Evolutionary conservation across 2,329 filamentous ascomycete species (phyloP), one percentile per base, ranked within the genome.

Genomic region (Calycina herbarum): DNA sequence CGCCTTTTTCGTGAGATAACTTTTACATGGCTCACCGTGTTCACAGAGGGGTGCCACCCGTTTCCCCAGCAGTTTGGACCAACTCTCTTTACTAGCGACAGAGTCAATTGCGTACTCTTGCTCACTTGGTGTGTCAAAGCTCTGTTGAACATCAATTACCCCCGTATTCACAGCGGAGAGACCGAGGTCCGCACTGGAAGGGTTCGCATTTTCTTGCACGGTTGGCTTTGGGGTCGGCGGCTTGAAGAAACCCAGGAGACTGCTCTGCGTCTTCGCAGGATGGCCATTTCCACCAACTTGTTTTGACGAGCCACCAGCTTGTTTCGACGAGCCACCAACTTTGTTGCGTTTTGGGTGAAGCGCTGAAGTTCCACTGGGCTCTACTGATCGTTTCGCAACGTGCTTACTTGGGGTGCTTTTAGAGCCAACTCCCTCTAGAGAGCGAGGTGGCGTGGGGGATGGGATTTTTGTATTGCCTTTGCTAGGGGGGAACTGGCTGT

Each of bases 1-100:
- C 0, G 92, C 83, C 75, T 98, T 98, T 80, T 94, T 97, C 0
- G 94, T 97, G 20, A 89, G 85, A 61, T 94, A 80, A 69, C 84
- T 92, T 69, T 93, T 91, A 77, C 95, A 98, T 2, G 92, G 90
- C 72, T 98, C 94, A 62, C 87, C 83, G 74, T 99, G 95, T 59
- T 97, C 93, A 75, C 95, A 99, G 65, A 85, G 85, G 0, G 95
- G 95, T 0, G 86, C 82, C 1, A 86, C 80, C 64, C 90, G 88
- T 76, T 90, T 93, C 17, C 89, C 86, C 68, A 98, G 89, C 15
- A 98, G 82, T 75, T 90, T 93, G 4, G 87, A 89, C 95, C 95
- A 98, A 27, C 89, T 90, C 74, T 95, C 90, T 76, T 92, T 94
- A 57, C 85, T 85, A 67, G 86, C 82, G 60, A 93, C 86, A 0